Conservation (phyloP, 2,329 filamentous ascomycete genomes). For the Venturia nashicola region DNA sequence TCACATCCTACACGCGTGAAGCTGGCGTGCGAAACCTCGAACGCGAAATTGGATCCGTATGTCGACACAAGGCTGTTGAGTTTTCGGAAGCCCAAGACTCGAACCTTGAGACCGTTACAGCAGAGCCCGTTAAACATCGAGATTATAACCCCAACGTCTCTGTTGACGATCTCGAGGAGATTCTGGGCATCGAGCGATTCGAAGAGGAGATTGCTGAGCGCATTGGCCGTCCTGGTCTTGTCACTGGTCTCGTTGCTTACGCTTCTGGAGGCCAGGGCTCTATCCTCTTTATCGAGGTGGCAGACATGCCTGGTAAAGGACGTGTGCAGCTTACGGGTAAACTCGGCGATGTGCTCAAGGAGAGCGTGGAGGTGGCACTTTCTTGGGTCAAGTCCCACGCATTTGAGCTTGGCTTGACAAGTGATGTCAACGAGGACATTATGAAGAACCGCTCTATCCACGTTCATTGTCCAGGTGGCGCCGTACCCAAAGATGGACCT, state of each 20-base stretch:
- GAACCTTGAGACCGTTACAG: conserved; percentile 29
- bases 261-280: conserved; percentile 84
- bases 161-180: conserved; percentile 72
- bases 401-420: conserved; percentile 74
- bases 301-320: conserved; percentile 89
- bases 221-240: conserved; percentile 69
- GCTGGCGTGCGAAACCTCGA: conserved; percentile 93
- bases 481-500: conserved; percentile 85
- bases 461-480: conserved; percentile 88
- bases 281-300: conserved; percentile 96
- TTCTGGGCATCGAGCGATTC: conserved; percentile 84
- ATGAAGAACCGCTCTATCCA: conserved; percentile 93
- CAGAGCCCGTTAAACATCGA: conserved; percentile 27
- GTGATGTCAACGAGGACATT: conserved; percentile 74
- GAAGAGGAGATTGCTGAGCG: conserved; percentile 93
- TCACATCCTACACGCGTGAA: conserved; percentile 92
- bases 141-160: conserved; percentile 61
- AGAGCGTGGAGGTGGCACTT: conserved; percentile 89
- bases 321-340: conserved; percentile 92
- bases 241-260: conserved; percentile 93
- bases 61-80: conserved; percentile 88
- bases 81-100: conserved; percentile 81
- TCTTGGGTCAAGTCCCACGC: conserved; percentile 97
- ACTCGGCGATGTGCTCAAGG: conserved; percentile 90
- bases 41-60: conserved; percentile 88